phyloP scores from a whole-genome alignment of 352 stramenopile species.

The Thraustochytrium striatum region DNA sequence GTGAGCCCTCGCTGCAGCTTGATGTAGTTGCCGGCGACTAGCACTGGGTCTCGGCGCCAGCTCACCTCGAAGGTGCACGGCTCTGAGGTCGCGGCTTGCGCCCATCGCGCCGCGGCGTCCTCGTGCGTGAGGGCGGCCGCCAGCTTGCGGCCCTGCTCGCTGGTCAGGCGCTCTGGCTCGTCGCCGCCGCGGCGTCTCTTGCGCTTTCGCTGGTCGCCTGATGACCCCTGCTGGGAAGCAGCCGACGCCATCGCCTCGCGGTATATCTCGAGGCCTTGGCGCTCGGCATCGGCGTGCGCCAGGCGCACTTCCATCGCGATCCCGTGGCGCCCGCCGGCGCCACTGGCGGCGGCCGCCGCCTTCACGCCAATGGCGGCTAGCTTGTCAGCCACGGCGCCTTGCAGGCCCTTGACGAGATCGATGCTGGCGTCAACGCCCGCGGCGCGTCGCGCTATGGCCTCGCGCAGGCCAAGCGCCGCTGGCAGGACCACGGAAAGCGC shows the following conservation, averaged over 20 bases:
- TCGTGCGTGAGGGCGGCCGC: not conserved
- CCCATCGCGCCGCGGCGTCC: not conserved
- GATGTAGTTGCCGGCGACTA: conserved; percentile 78
- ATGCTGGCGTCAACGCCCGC: not conserved
- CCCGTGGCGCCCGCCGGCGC: not conserved
- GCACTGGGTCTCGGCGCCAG: conserved; percentile 67
- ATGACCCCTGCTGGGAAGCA: no score
- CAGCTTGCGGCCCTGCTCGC: not conserved
- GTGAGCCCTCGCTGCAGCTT: conserved; percentile 80
- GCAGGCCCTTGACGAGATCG: not conserved
- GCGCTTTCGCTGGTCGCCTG: not conserved
- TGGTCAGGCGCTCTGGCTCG: not conserved
- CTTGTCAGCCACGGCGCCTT: not conserved
- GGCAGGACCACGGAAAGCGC: not conserved
- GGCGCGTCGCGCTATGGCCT: not conserved
- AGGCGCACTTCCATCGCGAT: not conserved
- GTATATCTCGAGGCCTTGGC: not conserved
- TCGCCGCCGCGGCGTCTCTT: not conserved
- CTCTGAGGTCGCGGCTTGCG: not conserved
- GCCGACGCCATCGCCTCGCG: not conserved
- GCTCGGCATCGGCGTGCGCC: not conserved
- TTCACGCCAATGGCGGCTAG: not conserved
- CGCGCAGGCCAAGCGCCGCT: not conserved
- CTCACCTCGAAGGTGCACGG: conserved; percentile 7
- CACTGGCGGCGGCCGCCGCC: not conserved